Base-by-base conservation (phyloP, 768 basidiomycete genomes). In the Suillus sp. region DNA sequence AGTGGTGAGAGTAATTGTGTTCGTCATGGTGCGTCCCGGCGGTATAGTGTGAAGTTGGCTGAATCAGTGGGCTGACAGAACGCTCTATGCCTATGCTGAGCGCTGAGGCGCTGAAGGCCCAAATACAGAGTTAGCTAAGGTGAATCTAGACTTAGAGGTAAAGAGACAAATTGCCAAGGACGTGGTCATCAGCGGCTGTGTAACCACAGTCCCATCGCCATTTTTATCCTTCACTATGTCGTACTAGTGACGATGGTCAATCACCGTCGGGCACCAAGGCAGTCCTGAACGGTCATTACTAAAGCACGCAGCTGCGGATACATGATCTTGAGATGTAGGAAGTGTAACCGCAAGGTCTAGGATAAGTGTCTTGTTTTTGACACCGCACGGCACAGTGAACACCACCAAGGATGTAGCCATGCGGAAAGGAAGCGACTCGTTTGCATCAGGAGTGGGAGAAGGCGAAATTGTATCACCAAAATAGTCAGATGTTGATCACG, bases 251-350 rank as follows among this genome's bases (percentile, higher is more conserved):
- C 5, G 2, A 47, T 14, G 43, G 22, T 27, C 47, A 48, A 48
- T 48, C 14, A 48, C 47, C 47, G 47, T 27, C 2, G 47, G 13
- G 22, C 47, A 48, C 47, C 13, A 25, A 7, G 47, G 22, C 13
- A 25, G 47, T 25, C 47, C 47, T 48, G 47, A 48, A 14, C 47
- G 47, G 47, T 48, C 22, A 48, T 48, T 48, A 48, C 14, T 48
- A 14, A 13, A 25, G 22, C 22, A 48, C 22, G 47, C 22, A 48
- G 47, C 47, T 48, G 22, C 22, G 13, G 6, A 48, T 16, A 13
- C 6, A 48, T 11, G 22, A 14, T 14, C 47, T 48, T 13, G 47
- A 22, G 11, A 47, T n/a, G 45, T 22, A 22, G 42, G n/a, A 14
- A 48, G 47, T 8, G 22, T 48, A 14, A 48, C 47, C 14, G 22